phyloP scores from a whole-genome alignment of 352 stramenopile species.

The Pythium utonaiense region DNA sequence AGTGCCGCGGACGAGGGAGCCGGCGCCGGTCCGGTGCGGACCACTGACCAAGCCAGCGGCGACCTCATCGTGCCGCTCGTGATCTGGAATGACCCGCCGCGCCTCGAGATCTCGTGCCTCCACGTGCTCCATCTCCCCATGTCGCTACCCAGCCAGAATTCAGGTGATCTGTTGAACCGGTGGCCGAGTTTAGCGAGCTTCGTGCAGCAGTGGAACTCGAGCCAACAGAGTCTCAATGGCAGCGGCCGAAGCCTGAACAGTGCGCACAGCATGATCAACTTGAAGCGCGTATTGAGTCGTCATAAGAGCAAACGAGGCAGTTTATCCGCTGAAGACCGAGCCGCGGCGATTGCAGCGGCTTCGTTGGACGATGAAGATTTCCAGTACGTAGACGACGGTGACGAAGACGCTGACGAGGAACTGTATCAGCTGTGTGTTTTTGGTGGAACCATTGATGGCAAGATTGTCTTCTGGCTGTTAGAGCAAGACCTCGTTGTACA shows the following conservation, averaged over 20 bases:
- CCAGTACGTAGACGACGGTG: slow-evolving; percentile 37
- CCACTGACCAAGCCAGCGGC: slow-evolving; percentile 24
- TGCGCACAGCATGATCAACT: slow-evolving; percentile 25
- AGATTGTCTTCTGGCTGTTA: slow-evolving; percentile 72
- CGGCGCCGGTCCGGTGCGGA: slow-evolving; percentile 5
- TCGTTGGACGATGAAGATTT: slow-evolving; percentile 28
- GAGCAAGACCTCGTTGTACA: slow-evolving; percentile 55
- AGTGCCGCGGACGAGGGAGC: slow-evolving; percentile 4
- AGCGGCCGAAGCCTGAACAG: slow-evolving; percentile 18
- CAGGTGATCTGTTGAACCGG: slow-evolving; percentile 32
- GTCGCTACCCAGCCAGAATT: slow-evolving; percentile 67
- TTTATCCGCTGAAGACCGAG: slow-evolving; percentile 13
- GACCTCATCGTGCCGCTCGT: slow-evolving; percentile 68
- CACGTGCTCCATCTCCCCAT: slow-evolving; percentile 65
- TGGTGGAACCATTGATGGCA: slow-evolving; percentile 55
- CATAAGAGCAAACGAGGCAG: slow-evolving; percentile 22
- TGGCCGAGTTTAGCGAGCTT: slow-evolving; percentile 33
- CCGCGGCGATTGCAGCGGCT: slow-evolving; percentile 3
- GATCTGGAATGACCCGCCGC: slow-evolving; percentile 59
- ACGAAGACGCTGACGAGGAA: slow-evolving; percentile 30
- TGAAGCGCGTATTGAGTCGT: slow-evolving; percentile 25
- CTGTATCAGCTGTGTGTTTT: slow-evolving; percentile 65
- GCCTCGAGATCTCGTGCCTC: slow-evolving; percentile 46
- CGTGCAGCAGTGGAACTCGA: slow-evolving; percentile 26
- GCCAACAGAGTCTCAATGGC: slow-evolving; percentile 17